Base-by-base conservation (phyloP, 345 rosid genomes). In the Gynandropsis gynandra region DNA sequence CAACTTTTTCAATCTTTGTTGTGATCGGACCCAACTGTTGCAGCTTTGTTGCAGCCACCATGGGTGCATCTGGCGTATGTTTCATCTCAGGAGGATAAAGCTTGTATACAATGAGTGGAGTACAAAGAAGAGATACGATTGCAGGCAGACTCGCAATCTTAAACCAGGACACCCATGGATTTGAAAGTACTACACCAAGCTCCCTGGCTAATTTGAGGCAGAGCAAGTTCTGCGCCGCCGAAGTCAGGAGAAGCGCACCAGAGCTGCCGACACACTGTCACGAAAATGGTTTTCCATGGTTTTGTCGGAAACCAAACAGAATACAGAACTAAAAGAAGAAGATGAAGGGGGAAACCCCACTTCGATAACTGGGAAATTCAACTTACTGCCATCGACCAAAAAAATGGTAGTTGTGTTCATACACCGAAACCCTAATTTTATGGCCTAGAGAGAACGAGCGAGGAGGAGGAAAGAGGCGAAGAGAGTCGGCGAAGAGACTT, bases 51-150 rank as follows among this genome's bases (percentile, higher is more conserved):
- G 84, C 76, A 48, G 96, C 98, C 74, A 78, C 72, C 42, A 89
- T 88, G 1, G 98, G 98, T 69, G 98, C 98, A 37, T 87, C 89
- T 1, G 96, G 96, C 29, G 98, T 82, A 72, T 82, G 88, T 73
- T 92, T 87, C 16, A 48, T 70, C 72, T 87, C 89, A 40, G 98
- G 98, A 72, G 98, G 98, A 62, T 77, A 85, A 56, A 87, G 75
- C 63, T 77, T 92, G 66, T 87, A 87, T 41, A 92, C 58, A 50
- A 92, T 37, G 41, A 79, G 53, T 17, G 96, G 98, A 11, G 96
- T 87, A 18, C 69, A 85, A 27, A 92, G 71, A 50, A 87, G 85
- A 59, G 77, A 74, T n/a, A 76, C 49, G 61, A 84, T 10, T 14
- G 88, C 95, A 0, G 98, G 98, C 51, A 92, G 69, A 66, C 87